phyloP scores from a whole-genome alignment of 2,329 filamentous ascomycete species.

The Metarhizium brunneum region DNA sequence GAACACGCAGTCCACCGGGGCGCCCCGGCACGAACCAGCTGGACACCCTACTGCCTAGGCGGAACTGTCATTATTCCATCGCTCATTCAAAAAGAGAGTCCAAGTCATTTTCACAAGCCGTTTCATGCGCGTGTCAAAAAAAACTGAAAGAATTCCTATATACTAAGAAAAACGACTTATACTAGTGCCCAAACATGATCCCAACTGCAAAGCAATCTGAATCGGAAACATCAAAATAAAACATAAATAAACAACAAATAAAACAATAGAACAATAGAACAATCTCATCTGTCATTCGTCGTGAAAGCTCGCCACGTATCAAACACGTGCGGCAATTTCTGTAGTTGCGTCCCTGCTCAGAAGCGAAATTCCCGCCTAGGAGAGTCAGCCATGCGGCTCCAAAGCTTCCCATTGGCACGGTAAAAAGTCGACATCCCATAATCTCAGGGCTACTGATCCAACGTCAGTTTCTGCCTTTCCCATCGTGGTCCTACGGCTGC shows the following conservation, averaged over 20 bases:
- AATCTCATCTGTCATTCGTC: background rate
- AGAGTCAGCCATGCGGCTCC: background rate
- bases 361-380: background rate
- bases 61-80: too few relatives aligned
- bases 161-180: too few relatives aligned
- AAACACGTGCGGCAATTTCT: background rate
- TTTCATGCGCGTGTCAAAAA: too few relatives aligned
- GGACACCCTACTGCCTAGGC: too few relatives aligned
- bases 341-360: background rate
- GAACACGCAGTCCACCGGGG: too few relatives aligned
- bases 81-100: too few relatives aligned
- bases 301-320: background rate
- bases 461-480: background rate
- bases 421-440: background rate
- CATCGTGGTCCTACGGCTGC: background rate
- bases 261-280: background rate
- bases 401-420: background rate
- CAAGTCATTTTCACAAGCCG: too few relatives aligned
- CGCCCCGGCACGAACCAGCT: too few relatives aligned
- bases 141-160: too few relatives aligned
- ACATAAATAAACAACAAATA: background rate
- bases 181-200: too few relatives aligned
- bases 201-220: background rate
- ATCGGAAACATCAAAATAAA: background rate
- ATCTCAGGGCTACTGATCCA: background rate